These are phyloP conservation scores for Oryza meyeriana DNA, from an alignment of 176 grass and related monocot species.

Conservation along the genomic window DNA sequence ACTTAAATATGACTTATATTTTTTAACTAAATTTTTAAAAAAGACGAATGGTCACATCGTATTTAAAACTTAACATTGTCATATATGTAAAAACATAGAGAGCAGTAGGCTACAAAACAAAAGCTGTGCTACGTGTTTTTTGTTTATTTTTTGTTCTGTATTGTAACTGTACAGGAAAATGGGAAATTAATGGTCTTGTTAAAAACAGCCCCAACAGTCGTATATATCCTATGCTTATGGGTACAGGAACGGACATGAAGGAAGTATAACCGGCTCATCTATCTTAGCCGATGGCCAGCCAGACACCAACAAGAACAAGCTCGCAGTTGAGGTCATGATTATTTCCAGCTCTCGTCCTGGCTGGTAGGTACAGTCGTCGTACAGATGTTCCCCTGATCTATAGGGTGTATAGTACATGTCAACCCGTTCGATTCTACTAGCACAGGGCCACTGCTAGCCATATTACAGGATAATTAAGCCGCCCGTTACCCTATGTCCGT, in stretches of 20 bases:
- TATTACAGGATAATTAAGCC: not conserved
- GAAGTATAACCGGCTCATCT: too few species aligned
- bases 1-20: too few species aligned
- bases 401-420: not conserved
- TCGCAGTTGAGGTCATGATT: not conserved
- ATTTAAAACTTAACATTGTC: too few species aligned
- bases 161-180: too few species aligned
- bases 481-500: not conserved
- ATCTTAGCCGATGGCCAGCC: not conserved
- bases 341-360: not conserved
- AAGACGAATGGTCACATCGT: too few species aligned
- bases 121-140: too few species aligned
- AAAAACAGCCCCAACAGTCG: too few species aligned
- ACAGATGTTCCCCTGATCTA: not conserved
- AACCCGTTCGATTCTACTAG: not conserved
- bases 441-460: not conserved
- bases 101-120: too few species aligned
- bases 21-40: too few species aligned
- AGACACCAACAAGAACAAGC: not conserved
- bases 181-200: too few species aligned
- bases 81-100: too few species aligned
- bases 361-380: not conserved
- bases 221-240: not conserved
- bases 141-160: too few species aligned
- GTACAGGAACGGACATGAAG: not conserved